Base-by-base conservation (phyloP, 352 stramenopile species). In the Phytophthora sp. region DNA sequence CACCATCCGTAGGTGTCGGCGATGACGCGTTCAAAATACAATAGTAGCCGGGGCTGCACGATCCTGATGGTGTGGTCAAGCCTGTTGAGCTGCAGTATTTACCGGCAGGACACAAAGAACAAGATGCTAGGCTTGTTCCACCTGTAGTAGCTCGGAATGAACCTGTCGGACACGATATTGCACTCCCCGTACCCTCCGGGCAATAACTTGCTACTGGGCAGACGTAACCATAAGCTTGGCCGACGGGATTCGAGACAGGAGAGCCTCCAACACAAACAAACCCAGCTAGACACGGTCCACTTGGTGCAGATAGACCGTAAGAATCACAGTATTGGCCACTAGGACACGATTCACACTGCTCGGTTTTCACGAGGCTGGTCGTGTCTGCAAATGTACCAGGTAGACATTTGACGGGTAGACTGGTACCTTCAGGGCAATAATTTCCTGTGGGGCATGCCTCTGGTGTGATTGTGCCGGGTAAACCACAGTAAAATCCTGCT, bases 251-350 rank as follows among this genome's bases (percentile, higher is more conserved):
- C 15, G 75, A 53, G 34, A 90, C 68, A 7, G 79, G 73, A 0
- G 84, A 96, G 11, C 34, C 79, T 46, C 63, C 79, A 4, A 52
- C 42, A 34, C 84, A 94, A 2, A 92, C 68, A 59, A 88, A 92
- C 0, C 84, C 84, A 55, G 79, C 80, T 8, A 90, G 73, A 49
- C 84, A 94, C 4, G 61, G 66, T 0, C 77, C 82, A 60, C 81
- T 91, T 13, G 76, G 78, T 3, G 42, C 31, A 0, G 60, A 77
- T 1, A 89, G 54, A 1, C 84, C 88, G 44, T 89, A 94, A 13
- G 90, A 88, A 44, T 98, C 92, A 61, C 94, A 98, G 41, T 92
- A 98, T 21, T 71, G 82, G 0, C 94, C 94, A 8, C 79, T 67
- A 9, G 86, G 74, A 68, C 94, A 98, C 17, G 69, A 30, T 20